Evolutionary conservation across 2,329 filamentous ascomycete species (phyloP).

Genomic region (Passalora sequoiae): DNA sequence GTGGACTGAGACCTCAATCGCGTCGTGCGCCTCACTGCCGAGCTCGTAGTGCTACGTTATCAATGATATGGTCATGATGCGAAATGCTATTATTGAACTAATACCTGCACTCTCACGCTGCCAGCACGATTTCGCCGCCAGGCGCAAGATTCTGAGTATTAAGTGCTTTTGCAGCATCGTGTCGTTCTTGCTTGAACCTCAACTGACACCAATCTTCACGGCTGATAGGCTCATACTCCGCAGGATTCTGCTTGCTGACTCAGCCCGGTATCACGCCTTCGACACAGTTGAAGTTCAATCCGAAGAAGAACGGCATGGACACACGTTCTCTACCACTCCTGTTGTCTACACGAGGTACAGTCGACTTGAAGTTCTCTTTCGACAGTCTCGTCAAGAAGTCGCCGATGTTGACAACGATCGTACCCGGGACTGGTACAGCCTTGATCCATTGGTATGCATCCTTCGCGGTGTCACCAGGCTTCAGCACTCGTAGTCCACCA

Average conservation of each 20-base stretch:
- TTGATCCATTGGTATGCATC: slow-evolving; percentile 38
- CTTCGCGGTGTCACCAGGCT: slow-evolving; percentile 16
- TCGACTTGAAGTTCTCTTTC: slow-evolving; percentile 40
- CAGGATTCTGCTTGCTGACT: background rate
- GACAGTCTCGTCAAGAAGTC: slow-evolving; percentile 49
- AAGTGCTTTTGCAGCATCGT: background rate
- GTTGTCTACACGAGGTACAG: slow-evolving; percentile 45
- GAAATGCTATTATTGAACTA: no score
- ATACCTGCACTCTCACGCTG: no score
- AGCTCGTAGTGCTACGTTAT: no score
- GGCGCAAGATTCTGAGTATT: background rate
- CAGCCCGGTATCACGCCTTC: background rate
- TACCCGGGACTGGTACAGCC: slow-evolving; percentile 40
- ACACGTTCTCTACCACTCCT: slow-evolving; percentile 36
- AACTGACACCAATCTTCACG: background rate
- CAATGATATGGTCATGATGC: no score
- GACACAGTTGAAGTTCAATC: slow-evolving; percentile 27
- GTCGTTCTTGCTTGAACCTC: background rate
- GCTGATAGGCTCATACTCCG: background rate
- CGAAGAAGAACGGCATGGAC: slow-evolving; percentile 47
- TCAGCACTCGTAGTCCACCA: slow-evolving; percentile 19
- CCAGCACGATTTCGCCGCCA: background rate
- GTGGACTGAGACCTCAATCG: no score
- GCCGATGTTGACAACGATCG: slow-evolving; percentile 47
- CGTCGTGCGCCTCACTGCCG: no score